Conservation (phyloP, 805 yeast species). For the Torulaspora franciscae region DNA sequence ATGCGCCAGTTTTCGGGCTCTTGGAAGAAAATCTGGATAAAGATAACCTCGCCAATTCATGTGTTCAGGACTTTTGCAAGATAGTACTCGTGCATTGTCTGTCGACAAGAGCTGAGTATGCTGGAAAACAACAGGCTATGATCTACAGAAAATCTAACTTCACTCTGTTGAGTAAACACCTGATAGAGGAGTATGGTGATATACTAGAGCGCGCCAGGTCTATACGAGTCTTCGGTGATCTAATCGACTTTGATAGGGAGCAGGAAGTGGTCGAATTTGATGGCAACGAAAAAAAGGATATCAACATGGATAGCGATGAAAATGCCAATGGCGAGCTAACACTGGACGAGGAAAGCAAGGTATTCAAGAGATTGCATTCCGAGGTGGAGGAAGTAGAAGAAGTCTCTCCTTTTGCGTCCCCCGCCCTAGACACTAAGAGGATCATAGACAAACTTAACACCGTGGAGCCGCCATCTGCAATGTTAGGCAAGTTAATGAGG, state of each 20-base stretch:
- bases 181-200: constrained; percentile 31
- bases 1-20: constrained; percentile 46
- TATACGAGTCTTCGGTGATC: constrained; percentile 32
- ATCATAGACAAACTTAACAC: constrained; percentile 18
- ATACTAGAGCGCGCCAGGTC: constrained; percentile 32
- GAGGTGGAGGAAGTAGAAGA: constrained; percentile 19
- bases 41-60: constrained; percentile 67
- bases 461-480: constrained; percentile 20
- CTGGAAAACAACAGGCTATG: constrained; percentile 21
- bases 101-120: constrained; percentile 11
- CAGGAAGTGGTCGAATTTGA: constrained; percentile 7
- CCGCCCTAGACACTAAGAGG: constrained; percentile 15
- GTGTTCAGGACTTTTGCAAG: constrained; percentile 66
- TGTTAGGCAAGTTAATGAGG: constrained; percentile 15
- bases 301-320: constrained; percentile 3
- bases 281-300: constrained; percentile 1
- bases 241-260: constrained; percentile 25
- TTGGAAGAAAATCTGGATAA: constrained; percentile 44
- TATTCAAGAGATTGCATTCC: constrained; percentile 9
- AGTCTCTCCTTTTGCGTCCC: constrained; percentile 14
- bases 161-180: constrained; percentile 28
- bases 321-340: constrained; percentile 3
- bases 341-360: constrained; percentile 9
- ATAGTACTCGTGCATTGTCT: constrained; percentile 33
- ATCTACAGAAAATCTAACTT: constrained; percentile 23